phyloP scores from a whole-genome alignment of 2,329 filamentous ascomycete genomes.

The Aphanoascus verrucosus region DNA sequence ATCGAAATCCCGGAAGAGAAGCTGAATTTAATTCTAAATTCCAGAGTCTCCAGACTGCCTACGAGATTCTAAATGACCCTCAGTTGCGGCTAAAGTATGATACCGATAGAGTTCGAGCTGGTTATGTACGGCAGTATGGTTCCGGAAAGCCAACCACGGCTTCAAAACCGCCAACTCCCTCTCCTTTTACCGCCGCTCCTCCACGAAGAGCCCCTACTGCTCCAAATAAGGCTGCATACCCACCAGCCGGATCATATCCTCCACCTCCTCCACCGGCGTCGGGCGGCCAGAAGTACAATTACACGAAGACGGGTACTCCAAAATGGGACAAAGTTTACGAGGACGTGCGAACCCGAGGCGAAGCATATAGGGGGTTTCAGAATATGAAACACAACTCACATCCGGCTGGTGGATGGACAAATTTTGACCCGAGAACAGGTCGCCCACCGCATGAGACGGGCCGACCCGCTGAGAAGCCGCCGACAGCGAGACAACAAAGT shows the following conservation, averaged over 20 bases:
- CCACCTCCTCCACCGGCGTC: conserved; percentile 26
- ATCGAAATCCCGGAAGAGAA: conserved; percentile 77
- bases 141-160: conserved; percentile 17
- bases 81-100: conserved; percentile 52
- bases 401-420: conserved; percentile 27
- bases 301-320: conserved; percentile 31
- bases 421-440: conserved; percentile 32
- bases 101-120: conserved; percentile 46
- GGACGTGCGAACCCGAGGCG: conserved; percentile 33
- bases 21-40: conserved; percentile 70
- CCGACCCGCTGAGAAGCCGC: conserved; percentile 10
- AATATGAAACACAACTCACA: conserved; percentile 30
- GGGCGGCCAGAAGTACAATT: conserved; percentile 32
- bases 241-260: conserved; percentile 8
- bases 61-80: conserved; percentile 61
- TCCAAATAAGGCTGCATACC: conserved; percentile 1
- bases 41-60: conserved; percentile 73
- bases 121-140: conserved; percentile 25
- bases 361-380: conserved; percentile 37
- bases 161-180: conserved; percentile 18
- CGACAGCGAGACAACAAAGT: conserved; percentile 14
- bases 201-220: conserved; percentile 15
- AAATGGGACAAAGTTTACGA: conserved; percentile 33
- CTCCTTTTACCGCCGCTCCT: conserved; percentile 17
- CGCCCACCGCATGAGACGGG: conserved; percentile 14